Base-by-base conservation (phyloP, 1,284 basidiomycete species). In the Sanghuangporus baumii region DNA sequence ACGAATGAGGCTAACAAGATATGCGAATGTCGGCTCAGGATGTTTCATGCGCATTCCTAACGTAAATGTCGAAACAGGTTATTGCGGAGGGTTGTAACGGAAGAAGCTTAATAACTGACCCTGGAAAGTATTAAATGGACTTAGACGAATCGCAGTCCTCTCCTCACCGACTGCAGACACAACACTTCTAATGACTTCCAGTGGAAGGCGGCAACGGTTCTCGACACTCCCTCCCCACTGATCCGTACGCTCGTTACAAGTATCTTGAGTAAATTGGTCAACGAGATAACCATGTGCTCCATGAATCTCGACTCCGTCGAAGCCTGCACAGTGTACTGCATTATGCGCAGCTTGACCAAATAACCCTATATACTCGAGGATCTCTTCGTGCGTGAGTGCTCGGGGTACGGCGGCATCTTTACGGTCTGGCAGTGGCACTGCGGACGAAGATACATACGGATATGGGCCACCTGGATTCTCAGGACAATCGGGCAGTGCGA, bases 131-230 rank as follows among this genome's bases (percentile, higher is more conserved):
- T 68, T 67, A 66, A 69, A 79, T 0, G 78, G 79, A 11, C 72
- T 73, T 26, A 78, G 65, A 16, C 79, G 73, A 62, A 80, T 77
- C 2, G 74, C 82, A 71, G 65, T 54, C 34, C 46, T 37, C 47
- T 67, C 61, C 14, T 61, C 40, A 12, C 66, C 66, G 3, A 67
- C 50, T 9, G 61, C 64, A 16, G 57, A 18, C 5, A 60, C 56
- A 31, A 71, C 48, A 8, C 59, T 66, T 26, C 78, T 74, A 43
- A 79, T 67, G 34, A 78, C 73, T 62, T 78, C 74, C 6, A 80
- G 71, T 6, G 72, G 69, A 62, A 84, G 82, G n/a, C 77, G 72
- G 1, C 71, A 60, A 51, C 82, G 74, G 69, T 81, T 81, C 69
- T 78, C 77, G 50, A 79, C 55, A 6, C 71, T 74, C 55, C 26